Conservation (phyloP, 805 yeast genomes). For the Myxozyma vanderwaltii region DNA sequence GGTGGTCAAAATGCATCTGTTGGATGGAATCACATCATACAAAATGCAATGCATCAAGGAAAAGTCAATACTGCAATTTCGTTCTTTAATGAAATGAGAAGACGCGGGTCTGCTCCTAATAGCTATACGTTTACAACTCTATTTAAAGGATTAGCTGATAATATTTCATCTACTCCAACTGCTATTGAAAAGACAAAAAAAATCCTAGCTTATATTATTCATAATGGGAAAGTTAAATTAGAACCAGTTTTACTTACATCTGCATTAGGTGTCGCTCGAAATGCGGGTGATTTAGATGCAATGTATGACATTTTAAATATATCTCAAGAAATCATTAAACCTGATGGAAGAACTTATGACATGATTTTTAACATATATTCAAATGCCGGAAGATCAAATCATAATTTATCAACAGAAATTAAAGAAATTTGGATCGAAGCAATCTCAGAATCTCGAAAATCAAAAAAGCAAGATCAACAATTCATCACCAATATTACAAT, state of each 20-base stretch:
- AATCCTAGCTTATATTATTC: constrained; percentile 9
- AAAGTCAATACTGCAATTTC: constrained; percentile 11
- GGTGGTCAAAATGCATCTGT: constrained; percentile 14
- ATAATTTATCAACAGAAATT: not conserved
- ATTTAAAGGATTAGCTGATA: constrained; percentile 24
- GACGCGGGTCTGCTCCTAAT: constrained; percentile 20
- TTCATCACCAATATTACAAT: not conserved
- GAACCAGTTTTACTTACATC: constrained; percentile 23
- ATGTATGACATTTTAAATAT: constrained; percentile 23
- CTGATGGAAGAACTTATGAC: constrained; percentile 12
- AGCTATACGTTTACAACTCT: constrained; percentile 19
- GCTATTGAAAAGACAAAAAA: constrained; percentile 5
- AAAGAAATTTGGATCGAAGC: constrained; percentile 17
- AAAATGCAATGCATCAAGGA: not conserved
- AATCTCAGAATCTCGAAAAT: not conserved
- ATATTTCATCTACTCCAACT: constrained; percentile 4
- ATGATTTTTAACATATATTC: constrained; percentile 13
- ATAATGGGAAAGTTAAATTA: not conserved
- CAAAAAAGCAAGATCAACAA: not conserved
- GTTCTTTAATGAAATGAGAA: constrained; percentile 23
- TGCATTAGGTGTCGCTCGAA: constrained; percentile 21
- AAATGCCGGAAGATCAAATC: not conserved
- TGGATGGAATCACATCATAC: constrained; percentile 29
- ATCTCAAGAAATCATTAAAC: constrained; percentile 7
- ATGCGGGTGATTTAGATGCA: constrained; percentile 1